A percentile compares a stretch with the other conserved stretches of the same genome.
These are phyloP conservation scores for Hirschfeldia incana DNA, from an alignment of 345 rosid species.

Conservation along the genomic window DNA sequence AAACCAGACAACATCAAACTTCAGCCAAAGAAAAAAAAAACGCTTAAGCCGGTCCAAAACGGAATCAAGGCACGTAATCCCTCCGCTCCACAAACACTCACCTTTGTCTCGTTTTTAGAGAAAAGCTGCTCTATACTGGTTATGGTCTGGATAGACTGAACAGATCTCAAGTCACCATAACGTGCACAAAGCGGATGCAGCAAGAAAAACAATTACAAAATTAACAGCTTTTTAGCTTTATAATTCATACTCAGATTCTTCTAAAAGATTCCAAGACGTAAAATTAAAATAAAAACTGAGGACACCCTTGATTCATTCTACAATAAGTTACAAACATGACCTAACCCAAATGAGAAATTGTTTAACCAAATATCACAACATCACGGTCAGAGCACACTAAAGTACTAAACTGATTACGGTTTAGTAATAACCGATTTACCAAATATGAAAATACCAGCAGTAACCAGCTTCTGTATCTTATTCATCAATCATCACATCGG, in stretches of 20 bases:
- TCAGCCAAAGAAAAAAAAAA: not conserved
- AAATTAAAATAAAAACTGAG: not conserved
- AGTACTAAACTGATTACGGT: not conserved
- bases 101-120: not conserved
- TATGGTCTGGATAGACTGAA: not conserved
- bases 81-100: not conserved
- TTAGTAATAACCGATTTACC: constrained; percentile 30
- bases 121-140: constrained; percentile 1
- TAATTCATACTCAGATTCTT: not conserved
- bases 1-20: not conserved
- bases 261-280: not conserved
- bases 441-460: constrained; percentile 87
- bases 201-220: not conserved
- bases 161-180: not conserved
- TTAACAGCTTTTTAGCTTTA: constrained; percentile 4
- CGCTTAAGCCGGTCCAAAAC: not conserved
- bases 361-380: not conserved
- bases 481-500: constrained; percentile 70
- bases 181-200: constrained; percentile 1
- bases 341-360: constrained; percentile 1
- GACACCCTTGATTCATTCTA: not conserved
- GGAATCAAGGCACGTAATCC: not conserved
- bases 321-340: not conserved
- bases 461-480: constrained; percentile 87
- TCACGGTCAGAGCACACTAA: not conserved